These are phyloP conservation scores for Hibiscus trionum DNA, from an alignment of 345 rosid genomes.

Conservation along the genomic window DNA sequence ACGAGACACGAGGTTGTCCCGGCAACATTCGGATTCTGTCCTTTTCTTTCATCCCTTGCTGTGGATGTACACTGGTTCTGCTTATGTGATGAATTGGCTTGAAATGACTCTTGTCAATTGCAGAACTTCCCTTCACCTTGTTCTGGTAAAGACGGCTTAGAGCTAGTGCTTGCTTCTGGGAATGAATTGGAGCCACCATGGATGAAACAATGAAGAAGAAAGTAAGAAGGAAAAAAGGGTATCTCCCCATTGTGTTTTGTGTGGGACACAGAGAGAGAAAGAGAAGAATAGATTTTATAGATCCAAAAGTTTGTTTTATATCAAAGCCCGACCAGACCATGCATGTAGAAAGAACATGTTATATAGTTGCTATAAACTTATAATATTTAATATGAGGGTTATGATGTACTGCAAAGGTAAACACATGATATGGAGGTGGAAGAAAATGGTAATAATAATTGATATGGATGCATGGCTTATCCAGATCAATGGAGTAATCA, in stretches of 20 bases:
- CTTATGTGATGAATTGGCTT: not conserved
- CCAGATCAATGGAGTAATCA: not conserved
- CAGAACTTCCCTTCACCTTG: constrained; percentile 21
- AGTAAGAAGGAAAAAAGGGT: not conserved
- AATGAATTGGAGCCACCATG: constrained; percentile 2
- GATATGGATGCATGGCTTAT: not conserved
- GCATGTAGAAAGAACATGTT: not conserved
- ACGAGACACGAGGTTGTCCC: constrained; percentile 50
- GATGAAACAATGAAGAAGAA: constrained; percentile 13
- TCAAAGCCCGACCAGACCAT: constrained; percentile 1
- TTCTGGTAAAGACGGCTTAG: constrained; percentile 25
- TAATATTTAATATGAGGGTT: too few relatives aligned
- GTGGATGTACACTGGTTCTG: constrained; percentile 4
- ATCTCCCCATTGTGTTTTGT: constrained; percentile 16
- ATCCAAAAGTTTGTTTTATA: not conserved
- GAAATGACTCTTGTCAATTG: constrained; percentile 20
- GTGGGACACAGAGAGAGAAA: not conserved
- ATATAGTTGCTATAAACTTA: not conserved
- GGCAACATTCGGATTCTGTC: constrained; percentile 51
- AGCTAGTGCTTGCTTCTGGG: constrained; percentile 23
- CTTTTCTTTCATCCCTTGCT: constrained; percentile 37
- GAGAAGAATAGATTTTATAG: not conserved
- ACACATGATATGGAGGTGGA: not conserved
- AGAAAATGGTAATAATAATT: too few relatives aligned
- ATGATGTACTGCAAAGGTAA: too few relatives aligned